Percentiles rank a stretch among this genome's conserved stretches.
Evolutionary conservation across 140 eudicot species (phyloP).

Genomic region (Bidens hawaiensis): DNA sequence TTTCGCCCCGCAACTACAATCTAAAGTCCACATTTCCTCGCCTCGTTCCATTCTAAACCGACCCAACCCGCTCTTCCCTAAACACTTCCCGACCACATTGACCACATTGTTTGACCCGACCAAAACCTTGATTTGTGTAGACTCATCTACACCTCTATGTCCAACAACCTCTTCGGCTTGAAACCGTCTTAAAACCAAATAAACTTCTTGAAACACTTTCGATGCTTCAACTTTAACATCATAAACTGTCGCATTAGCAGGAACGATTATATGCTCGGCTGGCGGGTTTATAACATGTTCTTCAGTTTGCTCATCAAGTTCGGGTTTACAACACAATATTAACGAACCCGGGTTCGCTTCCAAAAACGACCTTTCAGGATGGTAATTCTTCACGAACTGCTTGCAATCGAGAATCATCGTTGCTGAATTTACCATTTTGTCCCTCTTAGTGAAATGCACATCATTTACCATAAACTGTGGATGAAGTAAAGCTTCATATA

Average conservation of each 20-base stretch:
- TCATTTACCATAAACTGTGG: slow-evolving; percentile 43
- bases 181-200: slow-evolving; percentile 60
- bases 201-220: slow-evolving; percentile 77
- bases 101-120: slow-evolving; percentile 46
- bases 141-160: slow-evolving; percentile 70
- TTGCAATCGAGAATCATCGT: slow-evolving; percentile 82
- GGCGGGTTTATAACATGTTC: slow-evolving; percentile 43
- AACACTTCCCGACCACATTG: no score
- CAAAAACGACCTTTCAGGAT: slow-evolving; percentile 36
- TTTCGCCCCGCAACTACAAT: no score
- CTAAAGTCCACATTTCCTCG: no score
- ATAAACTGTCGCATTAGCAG: slow-evolving; percentile 58
- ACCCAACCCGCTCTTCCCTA: no score
- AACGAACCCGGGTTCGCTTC: slow-evolving; percentile 33
- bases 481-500: slow-evolving; percentile 63
- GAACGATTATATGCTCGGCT: slow-evolving; percentile 51
- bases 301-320: slow-evolving; percentile 30
- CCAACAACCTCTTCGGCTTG: slow-evolving; percentile 77
- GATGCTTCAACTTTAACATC: slow-evolving; percentile 70
- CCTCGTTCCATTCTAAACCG: no score
- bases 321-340: slow-evolving; percentile 53
- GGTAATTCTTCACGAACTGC: slow-evolving; percentile 75
- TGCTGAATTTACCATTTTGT: slow-evolving; percentile 41
- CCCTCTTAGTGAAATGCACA: slow-evolving; percentile 35
- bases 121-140: slow-evolving; percentile 74